phyloP scores from a whole-genome alignment of 176 grass and related monocot species.

The Saccharum officinarum region DNA sequence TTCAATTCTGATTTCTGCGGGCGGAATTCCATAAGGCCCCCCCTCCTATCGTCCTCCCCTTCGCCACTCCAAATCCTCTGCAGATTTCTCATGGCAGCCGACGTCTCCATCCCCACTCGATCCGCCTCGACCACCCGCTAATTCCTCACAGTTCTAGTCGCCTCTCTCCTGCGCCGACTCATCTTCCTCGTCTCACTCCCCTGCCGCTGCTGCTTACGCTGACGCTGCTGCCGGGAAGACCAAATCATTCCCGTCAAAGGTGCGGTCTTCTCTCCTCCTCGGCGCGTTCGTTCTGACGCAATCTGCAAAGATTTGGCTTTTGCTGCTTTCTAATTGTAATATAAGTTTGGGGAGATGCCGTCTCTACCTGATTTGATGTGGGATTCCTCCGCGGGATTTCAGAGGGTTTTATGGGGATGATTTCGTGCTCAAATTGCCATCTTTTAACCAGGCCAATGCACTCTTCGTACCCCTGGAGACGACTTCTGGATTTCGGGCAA shows the following conservation, averaged over 20 bases:
- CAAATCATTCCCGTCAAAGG: conserved; percentile 19
- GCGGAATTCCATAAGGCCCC: background rate
- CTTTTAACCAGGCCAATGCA: background rate
- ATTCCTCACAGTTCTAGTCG: background rate
- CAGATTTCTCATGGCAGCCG: conserved; percentile 58
- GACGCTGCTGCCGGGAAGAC: background rate
- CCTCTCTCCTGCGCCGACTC: background rate
- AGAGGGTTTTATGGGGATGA: background rate
- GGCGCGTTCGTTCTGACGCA: background rate
- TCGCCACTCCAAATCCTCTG: background rate
- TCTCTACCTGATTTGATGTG: background rate
- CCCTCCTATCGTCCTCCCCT: too few relatives aligned
- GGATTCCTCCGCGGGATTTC: background rate
- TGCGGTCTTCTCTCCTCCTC: conserved; percentile 1
- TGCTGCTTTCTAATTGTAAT: background rate
- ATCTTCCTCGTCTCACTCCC: background rate
- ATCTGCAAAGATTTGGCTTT: background rate
- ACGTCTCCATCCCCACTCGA: conserved; percentile 57
- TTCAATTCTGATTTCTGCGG: background rate
- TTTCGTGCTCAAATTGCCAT: background rate
- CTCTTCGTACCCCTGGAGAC: background rate
- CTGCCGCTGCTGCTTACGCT: background rate
- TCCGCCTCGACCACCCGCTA: conserved; percentile 2
- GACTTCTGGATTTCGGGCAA: background rate
- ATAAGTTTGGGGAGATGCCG: background rate